These are phyloP conservation scores for Neobulgaria alba DNA, from an alignment of 2,329 filamentous ascomycete genomes.

Conservation along the genomic window DNA sequence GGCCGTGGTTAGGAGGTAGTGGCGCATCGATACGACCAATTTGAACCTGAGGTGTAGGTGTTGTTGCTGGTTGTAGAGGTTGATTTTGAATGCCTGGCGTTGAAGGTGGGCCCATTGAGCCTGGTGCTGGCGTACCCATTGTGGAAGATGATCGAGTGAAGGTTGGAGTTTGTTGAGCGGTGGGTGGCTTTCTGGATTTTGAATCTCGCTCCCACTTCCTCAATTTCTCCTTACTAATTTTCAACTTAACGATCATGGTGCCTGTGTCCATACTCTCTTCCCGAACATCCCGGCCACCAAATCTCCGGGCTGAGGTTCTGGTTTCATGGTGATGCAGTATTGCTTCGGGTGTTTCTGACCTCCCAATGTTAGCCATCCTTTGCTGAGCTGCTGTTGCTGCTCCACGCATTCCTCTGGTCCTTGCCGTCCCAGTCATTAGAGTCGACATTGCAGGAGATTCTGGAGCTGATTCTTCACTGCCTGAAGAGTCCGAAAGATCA, in stretches of 20 bases:
- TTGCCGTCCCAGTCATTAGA: slow-evolving; percentile 62
- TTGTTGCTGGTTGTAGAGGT: slow-evolving; percentile 22
- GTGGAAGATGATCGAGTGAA: slow-evolving; percentile 36
- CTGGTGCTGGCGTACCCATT: slow-evolving; percentile 38
- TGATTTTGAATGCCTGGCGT: slow-evolving; percentile 30
- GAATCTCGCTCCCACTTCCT: slow-evolving; percentile 54
- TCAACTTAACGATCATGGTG: slow-evolving; percentile 62
- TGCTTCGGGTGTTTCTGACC: slow-evolving; percentile 84
- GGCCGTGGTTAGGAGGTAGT: slow-evolving; percentile 48
- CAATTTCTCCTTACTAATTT: slow-evolving; percentile 63
- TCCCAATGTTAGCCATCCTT: slow-evolving; percentile 71
- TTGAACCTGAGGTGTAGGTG: slow-evolving; percentile 40
- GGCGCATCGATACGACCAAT: slow-evolving; percentile 61
- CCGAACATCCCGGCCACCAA: slow-evolving; percentile 53
- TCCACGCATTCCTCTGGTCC: slow-evolving; percentile 81
- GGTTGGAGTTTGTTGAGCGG: slow-evolving; percentile 33
- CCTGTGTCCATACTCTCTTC: slow-evolving; percentile 70
- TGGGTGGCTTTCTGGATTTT: slow-evolving; percentile 36
- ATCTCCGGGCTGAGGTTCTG: slow-evolving; percentile 52
- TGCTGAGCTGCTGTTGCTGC: slow-evolving; percentile 81
- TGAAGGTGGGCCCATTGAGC: slow-evolving; percentile 45
- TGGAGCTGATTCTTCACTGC: slow-evolving; percentile 78
- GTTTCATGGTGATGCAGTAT: slow-evolving; percentile 65
- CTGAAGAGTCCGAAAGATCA: slow-evolving; percentile 74
- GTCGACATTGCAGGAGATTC: slow-evolving; percentile 78